Percentiles rank a stretch among this genome's conserved stretches.
Conservation (phyloP, 345 rosid species). For the Lepidium sativum region DNA sequence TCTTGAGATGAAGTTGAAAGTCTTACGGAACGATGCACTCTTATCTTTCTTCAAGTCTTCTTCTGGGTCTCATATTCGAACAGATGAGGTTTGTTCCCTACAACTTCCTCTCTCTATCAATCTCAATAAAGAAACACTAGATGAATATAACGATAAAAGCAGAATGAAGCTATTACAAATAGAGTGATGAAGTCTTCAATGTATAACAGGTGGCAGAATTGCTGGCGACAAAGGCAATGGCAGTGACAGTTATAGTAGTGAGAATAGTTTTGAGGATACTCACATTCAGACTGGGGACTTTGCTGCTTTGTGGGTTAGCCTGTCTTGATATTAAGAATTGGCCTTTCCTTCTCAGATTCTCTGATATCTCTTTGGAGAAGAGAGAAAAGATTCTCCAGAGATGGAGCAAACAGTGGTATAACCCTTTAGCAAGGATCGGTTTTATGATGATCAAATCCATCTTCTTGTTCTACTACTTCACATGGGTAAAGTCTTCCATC, state of each 20-base stretch:
- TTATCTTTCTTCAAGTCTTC: slow-evolving; percentile 43
- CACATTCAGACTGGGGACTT: slow-evolving; percentile 57
- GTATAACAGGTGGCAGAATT: slow-evolving; percentile 57
- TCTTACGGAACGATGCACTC: slow-evolving; percentile 32
- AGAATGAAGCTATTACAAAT: neutral
- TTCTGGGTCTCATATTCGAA: slow-evolving; percentile 47
- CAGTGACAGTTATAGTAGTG: slow-evolving; percentile 32
- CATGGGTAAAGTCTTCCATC: slow-evolving; percentile 37
- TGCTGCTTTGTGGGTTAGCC: slow-evolving; percentile 55
- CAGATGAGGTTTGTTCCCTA: slow-evolving; percentile 45
- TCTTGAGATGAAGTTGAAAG: slow-evolving; percentile 20
- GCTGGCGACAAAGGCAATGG: slow-evolving; percentile 36
- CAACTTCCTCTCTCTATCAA: neutral
- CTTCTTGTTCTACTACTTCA: slow-evolving; percentile 46
- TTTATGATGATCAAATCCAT: slow-evolving; percentile 49
- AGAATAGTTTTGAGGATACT: slow-evolving; percentile 39
- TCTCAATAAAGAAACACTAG: neutral
- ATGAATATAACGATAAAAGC: neutral
- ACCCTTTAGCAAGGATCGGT: slow-evolving; percentile 42
- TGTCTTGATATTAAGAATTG: slow-evolving; percentile 40
- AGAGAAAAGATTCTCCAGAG: slow-evolving; percentile 46
- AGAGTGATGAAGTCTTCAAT: neutral
- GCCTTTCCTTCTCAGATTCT: slow-evolving; percentile 63
- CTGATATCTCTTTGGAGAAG: slow-evolving; percentile 49
- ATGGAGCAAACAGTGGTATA: slow-evolving; percentile 41